Conservation (phyloP, 1,284 basidiomycete genomes). For the Leccinum fuscescens region DNA sequence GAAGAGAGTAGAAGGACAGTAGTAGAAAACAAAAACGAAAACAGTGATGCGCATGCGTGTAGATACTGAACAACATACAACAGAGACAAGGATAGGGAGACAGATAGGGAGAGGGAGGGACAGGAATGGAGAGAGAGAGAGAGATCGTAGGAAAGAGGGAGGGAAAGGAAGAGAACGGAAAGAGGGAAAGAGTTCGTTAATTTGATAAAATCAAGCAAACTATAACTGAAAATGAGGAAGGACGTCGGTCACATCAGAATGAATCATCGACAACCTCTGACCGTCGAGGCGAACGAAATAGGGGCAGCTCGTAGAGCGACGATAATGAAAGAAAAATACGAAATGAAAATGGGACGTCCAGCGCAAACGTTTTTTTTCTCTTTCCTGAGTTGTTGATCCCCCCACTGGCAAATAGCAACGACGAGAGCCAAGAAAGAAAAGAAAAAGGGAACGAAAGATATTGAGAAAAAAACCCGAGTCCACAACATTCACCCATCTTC, state of each 20-base stretch:
- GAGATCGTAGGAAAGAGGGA: background rate
- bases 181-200: background rate
- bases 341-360: conserved; percentile 6
- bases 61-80: conserved; percentile 19
- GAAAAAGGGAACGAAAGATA: background rate
- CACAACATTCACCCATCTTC: conserved; percentile 7
- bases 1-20: background rate
- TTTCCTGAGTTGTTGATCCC: background rate
- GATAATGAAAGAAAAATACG: background rate
- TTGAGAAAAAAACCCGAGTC: background rate
- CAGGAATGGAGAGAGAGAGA: background rate
- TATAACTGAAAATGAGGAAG: too few relatives aligned
- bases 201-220: background rate
- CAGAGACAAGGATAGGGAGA: conserved; percentile 2
- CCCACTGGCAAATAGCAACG: conserved; percentile 1
- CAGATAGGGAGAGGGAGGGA: background rate
- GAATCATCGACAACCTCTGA: background rate
- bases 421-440: background rate
- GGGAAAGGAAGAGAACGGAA: background rate
- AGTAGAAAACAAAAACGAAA: conserved; percentile 13
- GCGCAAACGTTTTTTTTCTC: background rate
- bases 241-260: too few relatives aligned
- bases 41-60: conserved; percentile 2
- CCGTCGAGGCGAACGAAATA: too few relatives aligned
- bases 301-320: background rate